Evolutionary conservation across 169 alveolate species (phyloP), one percentile per base, ranked within the genome.

Genomic region (Eimeria acervulina): DNA sequence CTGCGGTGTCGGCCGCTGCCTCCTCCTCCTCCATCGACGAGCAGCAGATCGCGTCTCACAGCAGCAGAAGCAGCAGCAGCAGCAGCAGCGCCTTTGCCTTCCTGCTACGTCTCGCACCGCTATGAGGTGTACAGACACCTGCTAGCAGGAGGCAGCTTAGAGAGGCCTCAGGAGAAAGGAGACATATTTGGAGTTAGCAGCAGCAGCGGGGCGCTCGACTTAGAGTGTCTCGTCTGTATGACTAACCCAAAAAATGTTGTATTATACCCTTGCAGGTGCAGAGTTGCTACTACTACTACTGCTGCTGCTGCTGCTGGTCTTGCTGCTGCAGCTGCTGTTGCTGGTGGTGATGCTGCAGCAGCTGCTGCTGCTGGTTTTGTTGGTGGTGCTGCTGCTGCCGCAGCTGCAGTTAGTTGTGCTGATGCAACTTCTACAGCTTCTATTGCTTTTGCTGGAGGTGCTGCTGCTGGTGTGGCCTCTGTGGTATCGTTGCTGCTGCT

Each of bases 161-260:
- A 26, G 10, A 66, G 19, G 19, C 78, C 78, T 15, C 78, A 66
- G 26, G 78, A 66, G 36, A 66, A 66, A 2, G 78, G 78, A 1
- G 78, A 66, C 78, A 31, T 66, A 12, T 66, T 66, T 66, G 78
- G 78, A 8, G 78, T 66, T 31, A 66, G 78, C 78, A 66, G 78
- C 78, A 66, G 36, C 78, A 66, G 78, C 26, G 78, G 78, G 15
- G 19, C 78, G 13, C 90, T 90, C 26, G 97, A 96, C 52, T 51
- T 38, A 28, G 97, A 96, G 31, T 96, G 97, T 70, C 93, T 96
- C 55, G 95, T 96, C 70, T 96, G 97, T 52, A 96, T 96, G 97
- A 44, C 96, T n/a, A 96, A 94, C 84, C 96, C 96, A 38, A 96
- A 94, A 23, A 95, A 93, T 83, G 95, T 83, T 28, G 85, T 96